Percentiles rank a stretch among this genome's conserved stretches.
These are phyloP conservation scores for Pichia californica DNA, from an alignment of 805 yeast genomes.

Conservation along the genomic window DNA sequence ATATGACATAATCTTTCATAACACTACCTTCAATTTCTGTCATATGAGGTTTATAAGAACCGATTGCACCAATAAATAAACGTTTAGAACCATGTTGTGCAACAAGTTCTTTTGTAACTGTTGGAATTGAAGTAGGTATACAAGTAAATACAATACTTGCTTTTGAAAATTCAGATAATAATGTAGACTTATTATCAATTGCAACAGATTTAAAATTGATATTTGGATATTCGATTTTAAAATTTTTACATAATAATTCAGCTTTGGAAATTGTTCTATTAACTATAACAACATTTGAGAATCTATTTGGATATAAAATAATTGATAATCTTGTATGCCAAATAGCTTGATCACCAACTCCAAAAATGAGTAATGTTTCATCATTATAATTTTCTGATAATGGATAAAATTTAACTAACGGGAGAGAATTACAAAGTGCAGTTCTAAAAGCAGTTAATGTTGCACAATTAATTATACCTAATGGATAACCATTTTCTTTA, in stretches of 20 bases:
- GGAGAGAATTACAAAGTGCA: conserved; percentile 49
- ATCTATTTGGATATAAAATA: conserved; percentile 31
- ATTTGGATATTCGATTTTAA: conserved; percentile 26
- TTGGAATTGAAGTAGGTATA: conserved; percentile 48
- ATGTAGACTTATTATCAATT: conserved; percentile 12
- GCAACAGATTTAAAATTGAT: conserved; percentile 17
- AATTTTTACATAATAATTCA: conserved; percentile 22
- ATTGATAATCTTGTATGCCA: conserved; percentile 53
- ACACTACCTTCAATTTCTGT: conserved; percentile 46
- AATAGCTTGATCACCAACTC: conserved; percentile 57
- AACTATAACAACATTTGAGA: conserved; percentile 37
- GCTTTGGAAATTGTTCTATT: conserved; percentile 41
- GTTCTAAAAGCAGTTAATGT: conserved; percentile 63
- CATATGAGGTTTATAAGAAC: conserved; percentile 66
- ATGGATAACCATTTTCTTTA: conserved; percentile 41
- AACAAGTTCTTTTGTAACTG: conserved; percentile 32
- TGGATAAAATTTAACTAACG: conserved; percentile 34
- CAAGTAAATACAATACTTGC: conserved; percentile 53
- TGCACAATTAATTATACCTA: conserved; percentile 51
- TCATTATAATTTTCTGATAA: conserved; percentile 17
- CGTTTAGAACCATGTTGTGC: conserved; percentile 17
- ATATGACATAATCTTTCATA: conserved; percentile 31
- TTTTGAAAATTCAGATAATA: conserved; percentile 26
- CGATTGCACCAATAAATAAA: conserved; percentile 52
- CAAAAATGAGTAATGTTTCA: conserved; percentile 37